These are phyloP conservation scores for Suhomyces bokatorum DNA, from an alignment of 1,139 yeast genomes.

Conservation along the genomic window DNA sequence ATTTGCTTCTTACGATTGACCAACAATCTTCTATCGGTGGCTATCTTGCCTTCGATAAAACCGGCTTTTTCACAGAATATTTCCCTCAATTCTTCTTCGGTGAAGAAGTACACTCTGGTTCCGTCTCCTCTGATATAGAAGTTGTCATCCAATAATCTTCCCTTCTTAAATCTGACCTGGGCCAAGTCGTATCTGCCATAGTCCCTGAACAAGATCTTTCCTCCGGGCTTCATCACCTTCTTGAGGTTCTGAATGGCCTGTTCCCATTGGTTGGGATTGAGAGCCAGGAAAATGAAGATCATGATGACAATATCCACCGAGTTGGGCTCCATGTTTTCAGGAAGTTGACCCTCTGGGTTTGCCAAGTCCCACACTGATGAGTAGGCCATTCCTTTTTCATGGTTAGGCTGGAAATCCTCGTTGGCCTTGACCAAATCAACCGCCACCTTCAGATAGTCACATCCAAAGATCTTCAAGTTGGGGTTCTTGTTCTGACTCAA, in stretches of 20 bases:
- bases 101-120: constrained; percentile 93
- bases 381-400: constrained; percentile 58
- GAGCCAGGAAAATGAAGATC: constrained; percentile 92
- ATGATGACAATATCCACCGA: constrained; percentile 89
- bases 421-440: constrained; percentile 76
- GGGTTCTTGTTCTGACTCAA: constrained; percentile 78
- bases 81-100: constrained; percentile 82
- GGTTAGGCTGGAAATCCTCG: constrained; percentile 52
- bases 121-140: constrained; percentile 98
- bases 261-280: constrained; percentile 89
- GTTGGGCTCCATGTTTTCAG: constrained; percentile 78
- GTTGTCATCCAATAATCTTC: constrained; percentile 83
- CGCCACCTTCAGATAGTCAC: constrained; percentile 88
- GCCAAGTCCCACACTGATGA: constrained; percentile 97
- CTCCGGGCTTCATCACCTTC: constrained; percentile 87
- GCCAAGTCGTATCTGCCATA: constrained; percentile 96
- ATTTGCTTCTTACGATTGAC: constrained; percentile 90
- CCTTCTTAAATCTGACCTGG: constrained; percentile 89
- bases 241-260: constrained; percentile 71
- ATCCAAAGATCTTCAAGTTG: constrained; percentile 73
- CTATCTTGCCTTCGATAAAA: constrained; percentile 72
- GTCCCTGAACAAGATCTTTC: constrained; percentile 84
- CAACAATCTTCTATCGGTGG: constrained; percentile 84
- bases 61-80: constrained; percentile 65
- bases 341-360: constrained; percentile 68